A percentile compares a stretch with the other conserved stretches of the same genome.
phyloP scores from a whole-genome alignment of 2,329 filamentous ascomycete genomes.

The Colletotrichum shisoi region DNA sequence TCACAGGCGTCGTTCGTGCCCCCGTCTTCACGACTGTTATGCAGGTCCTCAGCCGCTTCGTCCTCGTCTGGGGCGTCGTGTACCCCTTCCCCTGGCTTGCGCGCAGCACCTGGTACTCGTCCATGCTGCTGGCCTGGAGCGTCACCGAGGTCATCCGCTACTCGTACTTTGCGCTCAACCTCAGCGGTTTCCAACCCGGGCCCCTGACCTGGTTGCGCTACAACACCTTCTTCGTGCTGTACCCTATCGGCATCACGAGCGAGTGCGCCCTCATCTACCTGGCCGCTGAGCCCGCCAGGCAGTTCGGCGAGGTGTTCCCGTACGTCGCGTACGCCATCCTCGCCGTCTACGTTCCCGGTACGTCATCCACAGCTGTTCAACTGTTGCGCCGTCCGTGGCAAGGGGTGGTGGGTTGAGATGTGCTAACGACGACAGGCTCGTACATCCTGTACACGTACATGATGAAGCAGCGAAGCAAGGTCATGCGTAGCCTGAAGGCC shows the following conservation, averaged over 20 bases:
- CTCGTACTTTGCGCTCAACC: constrained; percentile 82
- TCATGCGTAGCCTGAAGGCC: constrained; percentile 69
- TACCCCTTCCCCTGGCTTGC: constrained; percentile 74
- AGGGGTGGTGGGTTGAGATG: too few species aligned
- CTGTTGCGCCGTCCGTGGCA: not conserved
- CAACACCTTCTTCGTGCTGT: constrained; percentile 91
- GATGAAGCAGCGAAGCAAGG: constrained; percentile 87
- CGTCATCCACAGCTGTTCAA: constrained; percentile 46
- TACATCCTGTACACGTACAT: constrained; percentile 94
- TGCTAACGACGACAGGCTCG: constrained; percentile 57
- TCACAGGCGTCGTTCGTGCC: constrained; percentile 79
- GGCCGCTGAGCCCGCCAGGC: constrained; percentile 67
- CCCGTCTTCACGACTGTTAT: constrained; percentile 85
- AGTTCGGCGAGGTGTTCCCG: constrained; percentile 59
- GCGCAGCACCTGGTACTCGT: constrained; percentile 69
- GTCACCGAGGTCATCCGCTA: constrained; percentile 93
- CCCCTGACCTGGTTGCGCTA: constrained; percentile 83
- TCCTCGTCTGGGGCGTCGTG: constrained; percentile 88
- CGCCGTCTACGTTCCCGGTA: constrained; percentile 81
- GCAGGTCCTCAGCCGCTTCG: constrained; percentile 86
- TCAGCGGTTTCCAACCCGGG: constrained; percentile 68
- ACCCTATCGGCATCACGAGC: constrained; percentile 88
- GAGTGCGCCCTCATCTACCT: constrained; percentile 83
- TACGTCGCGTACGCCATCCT: constrained; percentile 71
- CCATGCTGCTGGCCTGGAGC: constrained; percentile 87